Evolutionary conservation across 2,329 filamentous ascomycete genomes (phyloP), one percentile per base, ranked within the genome.

Genomic region (Venturia effusa): DNA sequence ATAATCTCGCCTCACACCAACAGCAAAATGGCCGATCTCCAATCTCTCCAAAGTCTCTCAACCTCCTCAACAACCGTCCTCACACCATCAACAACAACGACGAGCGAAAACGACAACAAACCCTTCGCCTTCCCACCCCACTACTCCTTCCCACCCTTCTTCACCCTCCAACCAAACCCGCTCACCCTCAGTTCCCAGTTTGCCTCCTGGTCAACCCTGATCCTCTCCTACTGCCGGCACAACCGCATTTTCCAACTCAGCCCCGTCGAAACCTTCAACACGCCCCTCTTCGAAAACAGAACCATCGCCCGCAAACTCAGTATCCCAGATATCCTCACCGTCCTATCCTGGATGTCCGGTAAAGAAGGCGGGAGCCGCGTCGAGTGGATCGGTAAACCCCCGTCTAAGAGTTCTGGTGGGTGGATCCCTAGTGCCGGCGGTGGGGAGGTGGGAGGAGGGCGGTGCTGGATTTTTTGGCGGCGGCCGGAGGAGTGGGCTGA

Each of bases 401-500:
- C 27, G 24, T 37, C 4, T 6, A 45, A n/a, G 2, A 27, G 22
- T 43, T 6, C 22, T 8, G 45, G 45, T 27, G 55, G 45, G 64
- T 27, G 45, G 45, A 39, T 39, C 8, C 15, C 37, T 39, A 15
- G 37, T 2, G 37, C 37, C 2, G 37, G 37, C 2, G 37, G 2
- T 10, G 37, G 37, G 37, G 37, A 10, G 37, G 37, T 2, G 15
- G 51, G 62, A 62, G 30, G 60, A 45, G 61, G 32, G 71, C 54
- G 65, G 70, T 85, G 82, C 22, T 93, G 87, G 81, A 78, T 97
- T 2, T 96, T 87, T 78, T 97, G 93, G 93, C 83, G 84, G 67
- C 88, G 85, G 70, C 88, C 89, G 0, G 90, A 95, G 72, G 93
- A 97, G 78, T 99, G 94, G 93, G 94, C 92, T 1, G 84, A 81